These are phyloP conservation scores for Auriscalpium vulgare DNA, from an alignment of 768 basidiomycete species.

Conservation along the genomic window DNA sequence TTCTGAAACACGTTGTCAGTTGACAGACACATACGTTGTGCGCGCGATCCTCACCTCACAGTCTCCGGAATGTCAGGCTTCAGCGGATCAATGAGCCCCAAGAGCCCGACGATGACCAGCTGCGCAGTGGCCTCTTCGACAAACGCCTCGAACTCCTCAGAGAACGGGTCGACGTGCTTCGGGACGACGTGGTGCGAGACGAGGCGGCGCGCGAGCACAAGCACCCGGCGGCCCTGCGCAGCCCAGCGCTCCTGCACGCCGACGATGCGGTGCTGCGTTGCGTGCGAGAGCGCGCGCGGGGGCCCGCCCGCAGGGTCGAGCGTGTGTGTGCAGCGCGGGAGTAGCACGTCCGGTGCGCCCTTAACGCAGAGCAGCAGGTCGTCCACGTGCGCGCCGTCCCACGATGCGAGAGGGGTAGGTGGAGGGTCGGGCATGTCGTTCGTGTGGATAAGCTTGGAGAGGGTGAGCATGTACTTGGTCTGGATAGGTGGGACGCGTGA, in stretches of 20 bases:
- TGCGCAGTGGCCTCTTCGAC: constrained; percentile 34
- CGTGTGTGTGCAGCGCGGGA: constrained; percentile 32
- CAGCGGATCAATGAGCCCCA: constrained; percentile 54
- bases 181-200: constrained; percentile 27
- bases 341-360: constrained; percentile 46
- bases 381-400: constrained; percentile 19
- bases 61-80: constrained; percentile 46
- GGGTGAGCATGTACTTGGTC: constrained; percentile 49
- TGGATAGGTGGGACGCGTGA: constrained; percentile 17
- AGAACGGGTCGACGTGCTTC: constrained; percentile 21
- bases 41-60: constrained; percentile 18
- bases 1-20: constrained; percentile 8
- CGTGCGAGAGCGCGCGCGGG: constrained; percentile 24
- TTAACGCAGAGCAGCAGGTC: constrained; percentile 33
- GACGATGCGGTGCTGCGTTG: constrained; percentile 22
- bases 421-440: neutral
- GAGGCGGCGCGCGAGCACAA: constrained; percentile 43
- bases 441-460: constrained; percentile 20
- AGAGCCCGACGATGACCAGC: constrained; percentile 47
- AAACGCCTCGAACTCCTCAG: constrained; percentile 35
- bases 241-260: constrained; percentile 42
- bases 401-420: constrained; percentile 20
- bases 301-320: constrained; percentile 30
- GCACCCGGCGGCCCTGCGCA: constrained; percentile 46
- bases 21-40: neutral